Evolutionary conservation across 441 rosid species (phyloP), one percentile per base, ranked within the genome.

Genomic region (Adansonia madagascariensis): DNA sequence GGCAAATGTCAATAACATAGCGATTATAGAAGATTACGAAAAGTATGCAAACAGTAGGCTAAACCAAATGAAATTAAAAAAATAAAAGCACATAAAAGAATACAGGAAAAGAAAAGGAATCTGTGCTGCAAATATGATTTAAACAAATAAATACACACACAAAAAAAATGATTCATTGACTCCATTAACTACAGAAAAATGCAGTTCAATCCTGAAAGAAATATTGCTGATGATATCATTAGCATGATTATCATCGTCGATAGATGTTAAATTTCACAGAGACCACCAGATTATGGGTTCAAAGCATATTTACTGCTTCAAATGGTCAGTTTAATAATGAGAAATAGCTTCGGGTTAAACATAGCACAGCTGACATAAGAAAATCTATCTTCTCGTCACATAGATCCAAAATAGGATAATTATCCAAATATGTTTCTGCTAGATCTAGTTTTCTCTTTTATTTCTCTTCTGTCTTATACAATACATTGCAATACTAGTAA

Each of bases 401-500:
- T 1, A 64, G 69, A 39, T 64, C 69, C 47, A 39, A 64, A 2
- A 3, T n/a, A 64, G 69, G 47, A 64, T 35, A 15, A 62, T 4
- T 15, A 17, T 64, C 39, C 22, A 64, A 63, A 64, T 64, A 64
- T 39, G 12, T 18, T 18, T 8, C 12, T 35, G 47, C 69, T 15
- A 2, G 69, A 64, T 35, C 69, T 8, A 47, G 49, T 35, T 64
- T 15, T 39, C 74, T 70, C 60, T 31, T 70, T 47, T 63, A 15
- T 63, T 41, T 14, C 68, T n/a, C 67, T 62, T 62, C 67, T 39
- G 43, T n/a, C 44, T 55, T 62, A 55, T 35, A 50, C 62, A 74
- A 35, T 27, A 72, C 43, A 14, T 18, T 53, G 41, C 77, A 65
- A 71, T 17, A 15, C 75, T 47, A 14, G 18, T 8, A 44, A 66